Evolutionary conservation across 1,284 basidiomycete species (phyloP).

Genomic region (Pascua guehoae): DNA sequence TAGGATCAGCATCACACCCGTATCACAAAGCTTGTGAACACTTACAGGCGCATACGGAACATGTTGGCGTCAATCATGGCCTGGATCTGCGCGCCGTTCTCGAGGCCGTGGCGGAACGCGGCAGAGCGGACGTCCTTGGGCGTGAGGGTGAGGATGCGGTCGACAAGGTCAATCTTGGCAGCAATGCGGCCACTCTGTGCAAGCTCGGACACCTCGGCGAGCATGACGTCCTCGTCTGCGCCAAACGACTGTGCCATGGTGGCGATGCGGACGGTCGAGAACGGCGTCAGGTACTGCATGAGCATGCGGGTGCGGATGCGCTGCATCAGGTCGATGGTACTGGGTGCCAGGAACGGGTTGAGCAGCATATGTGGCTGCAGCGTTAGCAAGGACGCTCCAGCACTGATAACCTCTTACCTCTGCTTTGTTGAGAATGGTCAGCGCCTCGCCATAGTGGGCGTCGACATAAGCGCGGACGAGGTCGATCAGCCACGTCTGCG

Average conservation of each 20-base stretch:
- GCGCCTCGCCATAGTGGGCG: slow-evolving; percentile 37
- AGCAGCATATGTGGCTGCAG: slow-evolving; percentile 26
- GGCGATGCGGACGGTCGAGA: slow-evolving; percentile 31
- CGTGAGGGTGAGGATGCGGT: slow-evolving; percentile 30
- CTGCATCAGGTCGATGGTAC: slow-evolving; percentile 18
- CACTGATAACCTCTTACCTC: slow-evolving; percentile 25
- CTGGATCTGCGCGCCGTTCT: slow-evolving; percentile 22
- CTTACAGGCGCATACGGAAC: slow-evolving; percentile 39
- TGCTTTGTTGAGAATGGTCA: slow-evolving; percentile 20
- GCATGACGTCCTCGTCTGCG: slow-evolving; percentile 20
- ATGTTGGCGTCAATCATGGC: slow-evolving; percentile 22
- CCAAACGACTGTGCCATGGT: slow-evolving; percentile 39
- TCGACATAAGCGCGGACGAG: slow-evolving; percentile 36
- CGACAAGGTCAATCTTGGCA: slow-evolving; percentile 42
- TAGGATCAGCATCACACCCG: background rate
- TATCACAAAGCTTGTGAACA: background rate
- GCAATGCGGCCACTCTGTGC: slow-evolving; percentile 26
- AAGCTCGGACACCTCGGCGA: slow-evolving; percentile 27
- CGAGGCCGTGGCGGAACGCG: slow-evolving; percentile 26
- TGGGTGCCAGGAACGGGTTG: slow-evolving; percentile 27
- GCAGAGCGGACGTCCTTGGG: slow-evolving; percentile 25
- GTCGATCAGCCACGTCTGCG: slow-evolving; percentile 34
- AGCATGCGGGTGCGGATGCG: slow-evolving; percentile 34
- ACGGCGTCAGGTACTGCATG: slow-evolving; percentile 43
- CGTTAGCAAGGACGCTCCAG: slow-evolving; percentile 1